These are phyloP conservation scores for Yamadazyma kitorensis DNA, from an alignment of 805 yeast genomes.

Conservation along the genomic window DNA sequence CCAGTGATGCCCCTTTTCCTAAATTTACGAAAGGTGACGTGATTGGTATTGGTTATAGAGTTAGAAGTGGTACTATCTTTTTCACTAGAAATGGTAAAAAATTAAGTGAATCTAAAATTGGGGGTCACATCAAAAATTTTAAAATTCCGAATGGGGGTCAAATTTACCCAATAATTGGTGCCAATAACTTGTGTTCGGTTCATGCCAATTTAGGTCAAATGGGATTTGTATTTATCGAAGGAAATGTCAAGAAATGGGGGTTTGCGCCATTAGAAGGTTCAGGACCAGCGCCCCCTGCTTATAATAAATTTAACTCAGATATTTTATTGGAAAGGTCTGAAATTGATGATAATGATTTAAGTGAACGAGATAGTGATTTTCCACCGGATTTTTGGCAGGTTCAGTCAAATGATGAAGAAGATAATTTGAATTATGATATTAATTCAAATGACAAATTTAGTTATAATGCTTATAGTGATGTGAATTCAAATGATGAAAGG, in stretches of 20 bases:
- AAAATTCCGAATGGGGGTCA: slow-evolving; percentile 45
- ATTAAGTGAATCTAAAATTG: slow-evolving; percentile 73
- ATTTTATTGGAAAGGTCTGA: slow-evolving; percentile 68
- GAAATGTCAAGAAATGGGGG: slow-evolving; percentile 93
- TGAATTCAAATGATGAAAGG: slow-evolving; percentile 36
- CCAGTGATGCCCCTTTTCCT: slow-evolving; percentile 54
- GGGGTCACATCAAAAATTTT: slow-evolving; percentile 75
- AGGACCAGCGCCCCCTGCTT: slow-evolving; percentile 92
- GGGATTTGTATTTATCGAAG: slow-evolving; percentile 89
- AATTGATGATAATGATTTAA: slow-evolving; percentile 46
- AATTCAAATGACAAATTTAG: slow-evolving; percentile 28
- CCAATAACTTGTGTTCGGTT: slow-evolving; percentile 76
- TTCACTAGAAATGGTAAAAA: slow-evolving; percentile 95
- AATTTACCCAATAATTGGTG: slow-evolving; percentile 86
- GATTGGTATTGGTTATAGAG: slow-evolving; percentile 85
- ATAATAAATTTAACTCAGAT: slow-evolving; percentile 75
- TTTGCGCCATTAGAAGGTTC: slow-evolving; percentile 87
- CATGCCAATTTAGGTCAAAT: slow-evolving; percentile 87
- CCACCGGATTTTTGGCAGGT: slow-evolving; percentile 57
- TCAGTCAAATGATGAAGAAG: slow-evolving; percentile 16
- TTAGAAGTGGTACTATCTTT: slow-evolving; percentile 80
- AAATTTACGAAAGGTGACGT: slow-evolving; percentile 78
- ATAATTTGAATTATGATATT: neutral
- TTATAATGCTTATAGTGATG: slow-evolving; percentile 40
- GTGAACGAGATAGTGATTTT: slow-evolving; percentile 45